Base-by-base conservation (phyloP, 805 yeast species). In the Metschnikowia sp. region DNA sequence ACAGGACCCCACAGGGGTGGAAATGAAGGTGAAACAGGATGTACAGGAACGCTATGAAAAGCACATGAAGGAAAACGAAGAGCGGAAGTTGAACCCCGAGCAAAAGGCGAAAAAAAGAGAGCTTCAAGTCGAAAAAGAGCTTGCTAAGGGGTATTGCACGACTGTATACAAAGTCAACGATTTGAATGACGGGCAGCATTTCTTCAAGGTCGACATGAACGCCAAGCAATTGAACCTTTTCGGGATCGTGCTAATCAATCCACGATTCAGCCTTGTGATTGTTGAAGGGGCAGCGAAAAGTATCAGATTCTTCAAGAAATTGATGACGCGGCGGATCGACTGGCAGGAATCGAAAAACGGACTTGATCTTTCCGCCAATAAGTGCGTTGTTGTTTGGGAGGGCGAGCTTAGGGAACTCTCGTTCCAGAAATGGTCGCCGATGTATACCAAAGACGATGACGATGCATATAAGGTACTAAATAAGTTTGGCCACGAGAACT, bases 1-100 rank as follows among this genome's bases (percentile, higher is more conserved):
- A 40, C 74, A 78, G 49, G 96, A 94, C 61, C 98, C 99, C 1
- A 92, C 98, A 0, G 81, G 81, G 3, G 84, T 90, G 55, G 99
- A 92, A 59, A 72, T 74, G 63, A 65, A 75, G 42, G 97, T 94
- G 0, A 72, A 78, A 38, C 64, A 70, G 22, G 94, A 91, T 51
- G 85, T 89, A 4, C 82, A 76, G 35, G 77, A 79, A 38, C 72
- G 99, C 30, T 70, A 68, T 32, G 52, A 65, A 11, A 64, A 68
- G 35, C 99, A 94, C 66, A 72, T 78, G 51, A 65, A 64, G 36
- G 74, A 62, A 13, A 94, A 94, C 63, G 74, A 75, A 42, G 79
- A 66, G 8, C 72, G 98, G 32, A 83, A 78, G 57, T 65, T 84
- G 28, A 76, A 81, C 0, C 72, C 76, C 18, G 90, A 86, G 39